These are phyloP conservation scores for Peronosclerospora sorghi DNA, from an alignment of 352 stramenopile genomes.

Conservation along the genomic window DNA sequence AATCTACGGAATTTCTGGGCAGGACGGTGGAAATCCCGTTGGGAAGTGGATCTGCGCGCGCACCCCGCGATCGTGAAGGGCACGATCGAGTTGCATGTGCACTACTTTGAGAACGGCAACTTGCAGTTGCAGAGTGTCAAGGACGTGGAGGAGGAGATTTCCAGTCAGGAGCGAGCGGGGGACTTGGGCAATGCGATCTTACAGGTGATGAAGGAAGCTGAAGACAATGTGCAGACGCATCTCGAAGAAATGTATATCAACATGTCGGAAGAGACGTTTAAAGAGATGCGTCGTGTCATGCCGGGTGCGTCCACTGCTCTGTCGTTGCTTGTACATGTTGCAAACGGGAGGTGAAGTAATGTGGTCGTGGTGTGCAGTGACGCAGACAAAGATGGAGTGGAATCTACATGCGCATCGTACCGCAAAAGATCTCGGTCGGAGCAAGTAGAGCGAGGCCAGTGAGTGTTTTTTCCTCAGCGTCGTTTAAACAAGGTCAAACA, in stretches of 20 bases:
- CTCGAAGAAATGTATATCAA: constrained; percentile 92
- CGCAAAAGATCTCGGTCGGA: constrained; percentile 57
- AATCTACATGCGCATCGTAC: constrained; percentile 75
- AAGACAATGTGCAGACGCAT: constrained; percentile 81
- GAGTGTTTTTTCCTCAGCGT: too few relatives aligned
- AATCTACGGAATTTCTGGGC: constrained; percentile 88
- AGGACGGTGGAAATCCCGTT: constrained; percentile 73
- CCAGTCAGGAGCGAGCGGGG: constrained; percentile 23
- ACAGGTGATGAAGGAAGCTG: constrained; percentile 61
- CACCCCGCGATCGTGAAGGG: too few relatives aligned
- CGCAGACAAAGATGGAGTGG: constrained; percentile 85
- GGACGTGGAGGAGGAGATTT: constrained; percentile 43
- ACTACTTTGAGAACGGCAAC: constrained; percentile 96
- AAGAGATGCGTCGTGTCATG: constrained; percentile 92
- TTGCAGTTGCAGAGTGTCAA: constrained; percentile 86
- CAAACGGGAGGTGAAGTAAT: neutral
- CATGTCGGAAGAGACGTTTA: constrained; percentile 91
- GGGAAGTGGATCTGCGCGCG: constrained; percentile 65
- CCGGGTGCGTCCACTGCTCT: constrained; percentile 42
- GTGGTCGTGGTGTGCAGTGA: constrained; percentile 31
- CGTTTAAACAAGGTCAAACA: too few relatives aligned
- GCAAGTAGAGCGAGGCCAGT: constrained; percentile 44
- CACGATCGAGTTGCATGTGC: constrained; percentile 76
- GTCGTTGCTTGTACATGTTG: neutral
- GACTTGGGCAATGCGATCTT: constrained; percentile 57